Evolutionary conservation across 2,329 filamentous ascomycete species (phyloP).

Genomic region (Talaromyces pinophilus): DNA sequence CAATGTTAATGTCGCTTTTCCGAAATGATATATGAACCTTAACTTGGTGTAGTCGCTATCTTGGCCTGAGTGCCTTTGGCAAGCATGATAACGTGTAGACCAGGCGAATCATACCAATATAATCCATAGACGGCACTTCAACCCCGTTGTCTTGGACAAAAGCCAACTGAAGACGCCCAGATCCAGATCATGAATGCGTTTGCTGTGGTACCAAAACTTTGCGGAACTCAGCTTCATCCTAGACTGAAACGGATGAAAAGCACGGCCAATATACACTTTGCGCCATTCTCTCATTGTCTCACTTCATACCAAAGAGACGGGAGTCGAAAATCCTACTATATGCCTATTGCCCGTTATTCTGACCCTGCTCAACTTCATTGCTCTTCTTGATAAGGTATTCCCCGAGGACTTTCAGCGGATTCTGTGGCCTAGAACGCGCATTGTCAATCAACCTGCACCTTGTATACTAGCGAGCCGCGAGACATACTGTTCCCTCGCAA

Average conservation of each 20-base stretch:
- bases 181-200: neutral
- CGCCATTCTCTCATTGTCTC: conserved; percentile 26
- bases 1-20: too few relatives aligned
- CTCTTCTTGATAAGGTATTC: conserved; percentile 71
- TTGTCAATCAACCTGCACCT: conserved; percentile 2
- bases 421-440: conserved; percentile 58
- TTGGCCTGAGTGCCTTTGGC: neutral
- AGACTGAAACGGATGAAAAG: neutral
- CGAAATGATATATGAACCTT: neutral
- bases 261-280: neutral
- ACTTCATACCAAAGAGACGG: neutral
- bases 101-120: neutral
- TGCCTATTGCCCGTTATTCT: conserved; percentile 9
- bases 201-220: neutral
- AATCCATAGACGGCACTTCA: neutral
- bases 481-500: conserved; percentile 70
- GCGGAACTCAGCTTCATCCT: neutral
- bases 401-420: conserved; percentile 68
- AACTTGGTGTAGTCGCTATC: neutral
- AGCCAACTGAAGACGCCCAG: neutral
- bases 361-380: conserved; percentile 58
- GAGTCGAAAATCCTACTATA: neutral
- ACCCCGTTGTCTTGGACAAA: neutral
- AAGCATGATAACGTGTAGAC: neutral
- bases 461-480: conserved; percentile 8